Evolutionary conservation across 2,329 filamentous ascomycete species (phyloP), one percentile per base, ranked within the genome.

Genomic region (Clonostachys rosea): DNA sequence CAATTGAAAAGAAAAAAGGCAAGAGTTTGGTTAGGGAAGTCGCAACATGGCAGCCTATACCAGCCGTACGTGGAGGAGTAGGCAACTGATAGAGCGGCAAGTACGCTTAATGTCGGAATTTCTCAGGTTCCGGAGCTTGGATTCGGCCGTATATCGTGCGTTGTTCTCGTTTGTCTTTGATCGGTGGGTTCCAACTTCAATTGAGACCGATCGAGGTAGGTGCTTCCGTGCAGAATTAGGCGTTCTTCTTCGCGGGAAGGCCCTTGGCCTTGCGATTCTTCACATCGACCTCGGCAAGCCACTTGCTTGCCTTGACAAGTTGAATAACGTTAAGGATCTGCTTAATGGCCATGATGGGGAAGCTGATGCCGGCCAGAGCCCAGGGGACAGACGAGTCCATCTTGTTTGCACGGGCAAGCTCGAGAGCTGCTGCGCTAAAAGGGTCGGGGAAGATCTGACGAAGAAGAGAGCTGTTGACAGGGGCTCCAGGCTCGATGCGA

Each of bases 241-340:
- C 41, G 18, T 43, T 39, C 49, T 39, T 65, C 63, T 70, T 72
- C 55, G 73, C 74, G 20, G 78, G 75, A 30, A 84, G 61, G 5
- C 81, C 82, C 56, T 66, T 61, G 36, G 63, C 66, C 48, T 55
- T 79, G 58, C 90, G 79, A 51, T 78, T 74, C 58, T 81, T 76
- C 35, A 87, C 67, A 59, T 99, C 94, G n/a, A 91, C 91, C 69
- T 97, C 91, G 0, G 90, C 94, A 37, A 99, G 76, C 85, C 89
- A 95, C 61, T 83, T 84, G 68, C 90, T 91, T 7, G 94, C 94
- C 69, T 96, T 95, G 61, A 95, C 81, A 57, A 99, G 79, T 74
- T 99, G 94, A 43, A 97, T 79, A 44, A 96, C 78, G 60, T 99
- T 99, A 76, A 97, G 89, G 60, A 87, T 78, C 65, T 99, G 94